A percentile compares a stretch with the other conserved stretches of the same genome.
These are phyloP conservation scores for Cenchrus purpureus DNA, from an alignment of 176 grass and related monocot species.

Conservation along the genomic window DNA sequence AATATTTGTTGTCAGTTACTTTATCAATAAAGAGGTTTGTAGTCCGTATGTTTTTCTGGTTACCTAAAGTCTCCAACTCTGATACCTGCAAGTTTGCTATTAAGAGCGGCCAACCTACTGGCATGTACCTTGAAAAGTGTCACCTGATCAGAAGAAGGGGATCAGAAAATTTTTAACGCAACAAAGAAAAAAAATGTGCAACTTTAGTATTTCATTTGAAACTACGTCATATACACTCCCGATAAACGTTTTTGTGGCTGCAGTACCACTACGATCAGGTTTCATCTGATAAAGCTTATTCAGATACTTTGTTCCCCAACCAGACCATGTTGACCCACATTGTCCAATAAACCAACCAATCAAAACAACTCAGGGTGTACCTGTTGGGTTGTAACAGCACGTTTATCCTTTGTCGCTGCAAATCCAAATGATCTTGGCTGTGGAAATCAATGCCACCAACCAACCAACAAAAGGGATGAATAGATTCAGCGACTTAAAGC, in stretches of 20 bases:
- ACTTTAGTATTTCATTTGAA: conserved; percentile 4
- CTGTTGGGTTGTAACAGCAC: conserved; percentile 87
- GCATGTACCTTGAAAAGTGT: conserved; percentile 88
- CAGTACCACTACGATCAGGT: neutral
- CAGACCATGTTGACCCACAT: conserved; percentile 1
- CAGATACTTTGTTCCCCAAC: neutral
- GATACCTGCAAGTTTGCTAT: conserved; percentile 76
- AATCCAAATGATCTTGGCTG: conserved; percentile 87
- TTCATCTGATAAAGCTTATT: conserved; percentile 15
- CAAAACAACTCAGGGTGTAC: conserved; percentile 33
- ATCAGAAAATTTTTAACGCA: conserved; percentile 20
- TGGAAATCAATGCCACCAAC: conserved; percentile 42
- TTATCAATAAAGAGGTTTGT: neutral
- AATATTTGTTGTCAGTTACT: conserved; percentile 2
- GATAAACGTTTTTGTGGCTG: neutral
- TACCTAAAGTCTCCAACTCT: conserved; percentile 95
- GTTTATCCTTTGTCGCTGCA: conserved; percentile 96
- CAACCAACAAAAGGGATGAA: conserved; percentile 31
- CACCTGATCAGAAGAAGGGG: conserved; percentile 57
- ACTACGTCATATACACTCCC: conserved; percentile 8
- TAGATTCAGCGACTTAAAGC: conserved; percentile 20
- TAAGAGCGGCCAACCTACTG: conserved; percentile 77
- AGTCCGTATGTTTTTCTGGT: conserved; percentile 42
- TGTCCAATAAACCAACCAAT: conserved; percentile 18
- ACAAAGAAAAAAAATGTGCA: neutral